Base-by-base conservation (phyloP, 768 basidiomycete species). In the Termitomyces sp. region DNA sequence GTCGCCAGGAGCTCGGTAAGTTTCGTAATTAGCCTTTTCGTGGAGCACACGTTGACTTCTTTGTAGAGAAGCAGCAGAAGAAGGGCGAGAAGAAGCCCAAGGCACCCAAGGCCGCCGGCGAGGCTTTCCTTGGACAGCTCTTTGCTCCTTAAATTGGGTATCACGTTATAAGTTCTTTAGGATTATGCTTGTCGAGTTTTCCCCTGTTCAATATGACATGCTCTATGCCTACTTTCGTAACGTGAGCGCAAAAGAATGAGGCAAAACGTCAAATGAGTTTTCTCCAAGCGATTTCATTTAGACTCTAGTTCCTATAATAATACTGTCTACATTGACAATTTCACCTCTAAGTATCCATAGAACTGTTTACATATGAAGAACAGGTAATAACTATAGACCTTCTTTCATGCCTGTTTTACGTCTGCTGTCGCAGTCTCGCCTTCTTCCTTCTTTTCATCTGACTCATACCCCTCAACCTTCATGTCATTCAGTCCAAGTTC, bases 401-500 rank as follows among this genome's bases (percentile, higher is more conserved):
- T 34, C 20, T 34, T 34, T 33, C 13, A 50, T n/a, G 31, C 34
- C 20, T 50, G n/a, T 31, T 33, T 42, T 31, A 42, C 37, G 30
- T 54, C 31, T n/a, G 22, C 22, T n/a, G 34, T 24, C 37, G 50
- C 16, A 52, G 34, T 34, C 42, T 55, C 33, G 20, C 31, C 24
- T 6, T 33, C 44, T 51, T 30, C 55, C 22, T 60, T 61, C 57
- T 63, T 57, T 30, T 60, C 68, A 45, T 74, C 73, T 20, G 66
- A 67, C 63, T 84, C 85, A 66, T 90, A 91, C 0, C 81, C 82
- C 65, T 93, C 91, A 1, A 93, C 88, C 65, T 86, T 86, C 70
- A 94, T 94, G 66, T 93, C 92, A 65, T 94, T 93, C 68, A 99
- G 70, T 5, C 96, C 97, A 15, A 98, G 78, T 52, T 94, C 93